phyloP scores from a whole-genome alignment of 352 stramenopile species.

The Aphanomyces euteiches region DNA sequence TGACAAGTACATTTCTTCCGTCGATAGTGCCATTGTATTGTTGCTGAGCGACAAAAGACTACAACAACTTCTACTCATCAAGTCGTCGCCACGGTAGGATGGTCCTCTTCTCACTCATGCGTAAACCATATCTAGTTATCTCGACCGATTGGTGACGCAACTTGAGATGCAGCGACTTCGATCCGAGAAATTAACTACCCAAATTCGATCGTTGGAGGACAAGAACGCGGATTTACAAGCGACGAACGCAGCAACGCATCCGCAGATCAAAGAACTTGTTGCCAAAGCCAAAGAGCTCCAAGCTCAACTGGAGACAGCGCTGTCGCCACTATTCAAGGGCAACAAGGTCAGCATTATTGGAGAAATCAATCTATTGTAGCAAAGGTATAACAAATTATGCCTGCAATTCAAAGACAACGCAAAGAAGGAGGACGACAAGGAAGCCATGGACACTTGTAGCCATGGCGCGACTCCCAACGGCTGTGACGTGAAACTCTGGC shows the following conservation, averaged over 20 bases:
- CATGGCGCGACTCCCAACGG: no score
- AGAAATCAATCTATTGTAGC: constrained; percentile 37
- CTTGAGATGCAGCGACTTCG: constrained; percentile 70
- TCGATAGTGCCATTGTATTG: constrained; percentile 44
- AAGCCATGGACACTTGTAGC: no score
- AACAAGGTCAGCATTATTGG: constrained; percentile 80
- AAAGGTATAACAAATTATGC: no score
- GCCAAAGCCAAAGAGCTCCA: constrained; percentile 62
- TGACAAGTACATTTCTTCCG: constrained; percentile 41
- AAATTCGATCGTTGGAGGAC: constrained; percentile 63
- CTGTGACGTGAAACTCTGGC: no score
- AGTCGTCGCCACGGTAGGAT: constrained; percentile 45
- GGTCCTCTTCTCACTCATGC: background rate
- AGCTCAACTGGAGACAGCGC: constrained; percentile 51
- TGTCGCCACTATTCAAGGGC: constrained; percentile 68
- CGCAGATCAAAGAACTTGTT: constrained; percentile 52
- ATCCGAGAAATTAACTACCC: constrained; percentile 62
- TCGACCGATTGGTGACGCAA: constrained; percentile 63
- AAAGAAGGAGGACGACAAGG: no score
- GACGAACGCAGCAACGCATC: constrained; percentile 47
- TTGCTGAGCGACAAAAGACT: constrained; percentile 58
- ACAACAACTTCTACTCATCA: constrained; percentile 69
- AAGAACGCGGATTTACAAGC: constrained; percentile 70
- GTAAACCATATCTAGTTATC: constrained; percentile 37
- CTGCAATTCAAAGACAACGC: no score